These are phyloP conservation scores for Coix lacrymajobi DNA, from an alignment of 176 grass and related monocot genomes.

Conservation along the genomic window DNA sequence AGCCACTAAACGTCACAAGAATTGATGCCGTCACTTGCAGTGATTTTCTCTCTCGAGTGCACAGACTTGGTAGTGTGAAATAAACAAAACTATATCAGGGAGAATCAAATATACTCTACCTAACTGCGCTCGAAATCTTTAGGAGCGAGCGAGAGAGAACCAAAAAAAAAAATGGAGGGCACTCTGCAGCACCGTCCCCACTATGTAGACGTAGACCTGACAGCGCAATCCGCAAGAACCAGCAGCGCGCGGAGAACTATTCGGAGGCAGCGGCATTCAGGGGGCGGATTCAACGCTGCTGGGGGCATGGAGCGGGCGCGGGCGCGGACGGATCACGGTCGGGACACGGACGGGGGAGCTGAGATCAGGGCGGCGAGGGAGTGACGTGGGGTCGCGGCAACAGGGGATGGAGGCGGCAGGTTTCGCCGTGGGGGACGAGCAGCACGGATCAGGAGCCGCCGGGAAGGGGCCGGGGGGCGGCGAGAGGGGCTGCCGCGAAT, in stretches of 20 bases:
- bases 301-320: not conserved
- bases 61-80: not conserved
- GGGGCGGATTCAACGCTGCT: not conserved
- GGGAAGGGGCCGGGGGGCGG: not conserved
- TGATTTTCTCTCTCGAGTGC: not conserved
- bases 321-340: not conserved
- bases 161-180: no score
- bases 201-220: not conserved
- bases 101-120: not conserved
- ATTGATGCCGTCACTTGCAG: not conserved
- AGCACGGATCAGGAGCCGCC: not conserved
- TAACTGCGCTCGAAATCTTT: constrained; percentile 15
- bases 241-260: not conserved
- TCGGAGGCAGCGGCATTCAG: not conserved
- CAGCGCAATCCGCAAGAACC: not conserved
- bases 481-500: not conserved
- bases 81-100: not conserved
- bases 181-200: no score
- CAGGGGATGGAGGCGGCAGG: not conserved
- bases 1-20: constrained; percentile 9
- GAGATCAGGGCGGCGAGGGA: not conserved
- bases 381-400: no score
- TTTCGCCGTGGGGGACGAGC: not conserved
- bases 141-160: not conserved
- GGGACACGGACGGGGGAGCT: not conserved